Conservation (phyloP, 2,329 filamentous ascomycete species). For the Paecilomyces sp. region DNA sequence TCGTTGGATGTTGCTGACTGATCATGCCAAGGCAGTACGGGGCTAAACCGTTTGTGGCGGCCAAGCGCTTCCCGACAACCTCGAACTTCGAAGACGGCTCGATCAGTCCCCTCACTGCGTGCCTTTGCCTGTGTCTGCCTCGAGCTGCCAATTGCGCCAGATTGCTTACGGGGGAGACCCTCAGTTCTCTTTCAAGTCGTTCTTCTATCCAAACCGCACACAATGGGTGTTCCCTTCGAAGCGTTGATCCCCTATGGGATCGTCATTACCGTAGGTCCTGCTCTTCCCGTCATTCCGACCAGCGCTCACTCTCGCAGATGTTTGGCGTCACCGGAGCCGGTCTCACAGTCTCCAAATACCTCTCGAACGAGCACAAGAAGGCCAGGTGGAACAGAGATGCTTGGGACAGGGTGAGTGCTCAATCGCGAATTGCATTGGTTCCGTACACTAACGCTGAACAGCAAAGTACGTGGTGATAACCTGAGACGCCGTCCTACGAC, state of each 20-base stretch:
- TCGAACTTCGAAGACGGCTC: background rate
- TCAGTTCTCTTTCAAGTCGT: background rate
- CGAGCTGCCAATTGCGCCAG: background rate
- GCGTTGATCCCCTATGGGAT: conserved; percentile 58
- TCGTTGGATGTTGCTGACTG: conserved; percentile 31
- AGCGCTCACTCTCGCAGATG: conserved; percentile 39
- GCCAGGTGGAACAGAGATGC: conserved; percentile 52
- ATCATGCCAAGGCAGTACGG: conserved; percentile 11
- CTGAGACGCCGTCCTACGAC: conserved; percentile 1
- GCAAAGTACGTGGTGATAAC: conserved; percentile 44
- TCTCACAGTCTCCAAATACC: conserved; percentile 50
- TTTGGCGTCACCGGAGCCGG: conserved; percentile 54
- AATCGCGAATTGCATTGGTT: background rate
- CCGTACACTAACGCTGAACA: conserved; percentile 35
- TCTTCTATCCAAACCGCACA: conserved; percentile 9
- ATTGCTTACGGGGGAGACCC: background rate
- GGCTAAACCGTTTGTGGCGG: conserved; percentile 24
- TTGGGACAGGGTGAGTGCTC: conserved; percentile 55
- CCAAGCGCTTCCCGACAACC: conserved; percentile 10
- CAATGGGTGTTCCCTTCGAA: conserved; percentile 62
- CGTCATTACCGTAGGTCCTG: conserved; percentile 50
- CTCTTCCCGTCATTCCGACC: conserved; percentile 6
- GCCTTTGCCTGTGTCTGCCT: background rate
- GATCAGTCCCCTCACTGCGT: background rate
- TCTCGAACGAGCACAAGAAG: conserved; percentile 58